Evolutionary conservation across 192 early-diverging fungal genomes (phyloP), one percentile per base, ranked within the genome.

Genomic region (Coemansia sp.): DNA sequence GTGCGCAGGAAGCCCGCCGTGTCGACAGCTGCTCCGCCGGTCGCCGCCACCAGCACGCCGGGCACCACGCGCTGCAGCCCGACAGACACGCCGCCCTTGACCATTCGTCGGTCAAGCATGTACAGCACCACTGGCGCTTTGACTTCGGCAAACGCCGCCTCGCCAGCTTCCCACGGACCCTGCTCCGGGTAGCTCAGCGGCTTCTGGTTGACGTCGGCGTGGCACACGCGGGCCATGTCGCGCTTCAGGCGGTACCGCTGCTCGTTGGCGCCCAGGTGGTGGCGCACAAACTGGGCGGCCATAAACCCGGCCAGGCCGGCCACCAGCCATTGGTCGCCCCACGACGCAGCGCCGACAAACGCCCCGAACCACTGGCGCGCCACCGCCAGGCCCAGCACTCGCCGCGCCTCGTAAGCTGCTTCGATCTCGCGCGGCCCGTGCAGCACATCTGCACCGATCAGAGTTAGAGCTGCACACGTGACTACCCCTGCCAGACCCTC

Each of bases 311-410:
- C 86, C 22, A 99, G 69, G 11, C 94, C 95, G 41, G 85, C 66
- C 6, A 90, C 87, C 14, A 99, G 73, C 97, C 97, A 99, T 23
- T 86, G 84, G 76, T 99, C 97, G 6, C 85, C 83, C 90, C 92
- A 86, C 17, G 69, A 67, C 57, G 84, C 83, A 4, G 87, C 83
- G 35, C 81, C 68, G 41, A 99, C 87, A 65, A 90, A 93, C 17
- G 91, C 86, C 10, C 96, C 96, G 73, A 98, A 96, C 96, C 96
- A 99, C 85, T 99, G 97, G 47, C 86, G 75, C 17, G 91, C 91
- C 5, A 97, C 67, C 0, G 87, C 88, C 43, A 87, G 71, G 17
- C 85, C 87, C 45, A 99, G 66, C 22, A 73, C 55, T 5, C 85
- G 85, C 49, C 93, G 84, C 3, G 93, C 92, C 54, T 91, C 90